Evolutionary conservation across 306 rosid genomes (phyloP), one percentile per base, ranked within the genome.

Genomic region (Cucumis hystrix): DNA sequence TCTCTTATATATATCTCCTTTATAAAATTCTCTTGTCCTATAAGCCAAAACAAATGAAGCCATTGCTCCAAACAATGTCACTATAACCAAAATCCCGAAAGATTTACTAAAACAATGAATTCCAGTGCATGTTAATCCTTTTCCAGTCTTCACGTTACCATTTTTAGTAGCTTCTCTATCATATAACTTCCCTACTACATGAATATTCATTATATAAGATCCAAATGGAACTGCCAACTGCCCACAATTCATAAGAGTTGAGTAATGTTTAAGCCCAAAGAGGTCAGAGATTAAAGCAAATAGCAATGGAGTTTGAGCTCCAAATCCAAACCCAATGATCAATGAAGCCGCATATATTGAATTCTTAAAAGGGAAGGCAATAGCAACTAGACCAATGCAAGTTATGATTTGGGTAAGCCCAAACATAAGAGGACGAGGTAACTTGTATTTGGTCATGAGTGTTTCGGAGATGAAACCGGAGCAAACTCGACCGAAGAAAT

Each of bases 401-500:
- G 78, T 82, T 0, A 84, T 5, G 63, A 79, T 2, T 3, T 76
- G 83, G 59, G 67, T 66, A 12, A 64, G 14, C 0, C 78, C 54
- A 62, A 84, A 69, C 64, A 82, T 59, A 13, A 77, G 49, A n/a
- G 88, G 75, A 9, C 86, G 66, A 8, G 86, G 86, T 20, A 85
- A 0, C 56, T 75, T 85, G 74, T 72, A 78, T 35, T 28, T 59
- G 8, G 69, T 20, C 37, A 85, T 73, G 0, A 82, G 64, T 18
- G 21, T 39, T 78, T 85, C 86, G 0, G 88, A 85, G 25, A 77
- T 57, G 47, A 82, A 84, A 3, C 87, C 83, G 0, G 87, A 63
- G 51, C 65, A 84, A 9, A 82, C 83, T 17, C 87, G 72, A 5
- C 87, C 87, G 20, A 82, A 80, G 83, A 79, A 84, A 52, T 82